A percentile compares a stretch with the other conserved stretches of the same genome.
These are phyloP conservation scores for Malassezia brasiliensis DNA, from an alignment of 1,284 basidiomycete genomes.

Conservation along the genomic window DNA sequence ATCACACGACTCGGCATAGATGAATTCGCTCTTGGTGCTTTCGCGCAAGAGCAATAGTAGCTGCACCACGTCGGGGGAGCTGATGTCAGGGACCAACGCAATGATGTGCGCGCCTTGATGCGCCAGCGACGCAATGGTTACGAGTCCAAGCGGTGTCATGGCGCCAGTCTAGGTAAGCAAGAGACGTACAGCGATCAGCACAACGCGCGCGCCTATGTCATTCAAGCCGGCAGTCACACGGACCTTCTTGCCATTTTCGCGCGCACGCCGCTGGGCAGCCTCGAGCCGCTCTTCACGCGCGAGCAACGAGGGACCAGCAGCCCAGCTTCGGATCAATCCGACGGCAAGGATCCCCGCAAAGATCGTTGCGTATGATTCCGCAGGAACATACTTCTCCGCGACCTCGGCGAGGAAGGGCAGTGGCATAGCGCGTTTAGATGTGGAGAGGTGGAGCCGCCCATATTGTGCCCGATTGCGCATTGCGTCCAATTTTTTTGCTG, in stretches of 20 bases:
- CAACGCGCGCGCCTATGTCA: constrained; percentile 24
- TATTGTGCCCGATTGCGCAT: no score
- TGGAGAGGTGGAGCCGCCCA: no score
- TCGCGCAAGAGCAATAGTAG: constrained; percentile 32
- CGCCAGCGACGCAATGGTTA: constrained; percentile 27
- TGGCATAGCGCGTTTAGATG: constrained; percentile 19
- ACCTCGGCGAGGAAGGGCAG: constrained; percentile 24
- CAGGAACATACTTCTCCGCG: constrained; percentile 16
- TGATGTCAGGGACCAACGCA: constrained; percentile 23
- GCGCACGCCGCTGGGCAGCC: neutral
- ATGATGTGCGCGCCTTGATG: constrained; percentile 38
- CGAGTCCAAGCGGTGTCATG: constrained; percentile 32
- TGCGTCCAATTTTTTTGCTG: neutral
- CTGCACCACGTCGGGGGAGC: constrained; percentile 21
- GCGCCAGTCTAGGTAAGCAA: constrained; percentile 20
- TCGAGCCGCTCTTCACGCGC: constrained; percentile 17
- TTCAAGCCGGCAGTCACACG: constrained; percentile 1
- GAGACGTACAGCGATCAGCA: constrained; percentile 23
- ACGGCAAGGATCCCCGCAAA: constrained; percentile 18
- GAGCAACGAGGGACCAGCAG: constrained; percentile 24
- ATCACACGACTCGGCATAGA: constrained; percentile 42
- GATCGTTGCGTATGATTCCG: constrained; percentile 27
- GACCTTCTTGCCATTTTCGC: constrained; percentile 9
- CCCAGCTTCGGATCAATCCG: constrained; percentile 29
- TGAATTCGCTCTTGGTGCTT: constrained; percentile 29